Evolutionary conservation across 179 eudicot genomes (phyloP), one percentile per base, ranked within the genome.

Genomic region (Heliamphora pulchella): DNA sequence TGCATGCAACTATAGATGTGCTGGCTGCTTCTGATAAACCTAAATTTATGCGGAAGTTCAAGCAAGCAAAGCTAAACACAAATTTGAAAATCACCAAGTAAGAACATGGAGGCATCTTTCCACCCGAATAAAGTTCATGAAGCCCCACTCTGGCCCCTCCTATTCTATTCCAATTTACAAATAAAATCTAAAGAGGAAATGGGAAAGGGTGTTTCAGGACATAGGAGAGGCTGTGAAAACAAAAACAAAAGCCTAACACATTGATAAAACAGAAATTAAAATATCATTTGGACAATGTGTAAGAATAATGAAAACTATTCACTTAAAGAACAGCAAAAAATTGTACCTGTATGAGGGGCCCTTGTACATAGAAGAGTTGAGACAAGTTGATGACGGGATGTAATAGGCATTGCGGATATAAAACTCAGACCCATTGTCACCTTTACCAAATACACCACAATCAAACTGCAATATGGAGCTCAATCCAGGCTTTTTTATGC

Each of bases 391-490:
- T 51, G 93, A 86, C n/a, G 82, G 86, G 81, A 92, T 85, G 88
- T 85, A 89, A 82, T 77, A 80, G 54, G 92, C 92, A 79, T 81
- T 53, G 20, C 9, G 62, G 77, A 94, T 88, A 78, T 78, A n/a
- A 55, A 88, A 84, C 17, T 82, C 87, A 50, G 90, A 85, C 74
- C 85, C 76, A 61, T 51, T 9, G 11, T 82, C 77, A 63, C 74
- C 86, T 77, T 46, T 78, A 75, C 82, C 80, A 63, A 61, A 75
- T 64, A 87, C 86, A 46, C 66, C 77, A 82, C 97, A 92, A 81
- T 90, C 91, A 87, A 92, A 92, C 84, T 88, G 92, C 86, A 94
- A 82, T 55, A 91, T 79, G 43, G 98, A 92, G 85, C 89, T 88
- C 81, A 92, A 70, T 39, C 93, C 90, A 48, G 95, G 93, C 86